phyloP scores from a whole-genome alignment of 176 grass and related monocot genomes.

The Zea luxurians region DNA sequence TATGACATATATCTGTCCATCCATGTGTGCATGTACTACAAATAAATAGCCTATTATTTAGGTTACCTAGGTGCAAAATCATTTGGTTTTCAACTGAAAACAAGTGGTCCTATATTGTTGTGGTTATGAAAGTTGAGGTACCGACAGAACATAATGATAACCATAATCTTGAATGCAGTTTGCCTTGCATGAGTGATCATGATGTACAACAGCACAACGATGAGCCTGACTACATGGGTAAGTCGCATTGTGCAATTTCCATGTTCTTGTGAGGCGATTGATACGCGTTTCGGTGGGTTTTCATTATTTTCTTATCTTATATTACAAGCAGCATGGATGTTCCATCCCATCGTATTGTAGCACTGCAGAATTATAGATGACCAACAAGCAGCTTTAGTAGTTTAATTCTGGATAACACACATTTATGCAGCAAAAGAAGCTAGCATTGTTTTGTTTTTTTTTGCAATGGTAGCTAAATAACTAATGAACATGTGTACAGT shows the following conservation, averaged over 20 bases:
- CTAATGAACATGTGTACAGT: slow-evolving; percentile 10
- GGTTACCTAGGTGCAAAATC: background rate
- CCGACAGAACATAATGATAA: slow-evolving; percentile 27
- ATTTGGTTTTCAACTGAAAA: background rate
- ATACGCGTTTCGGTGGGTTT: too few relatives aligned
- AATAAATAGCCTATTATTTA: too few relatives aligned
- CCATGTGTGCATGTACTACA: too few relatives aligned
- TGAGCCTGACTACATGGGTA: too few relatives aligned
- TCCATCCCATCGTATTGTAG: background rate
- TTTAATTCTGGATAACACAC: too few relatives aligned
- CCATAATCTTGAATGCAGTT: slow-evolving; percentile 48
- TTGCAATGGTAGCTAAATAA: background rate
- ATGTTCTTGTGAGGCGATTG: too few relatives aligned
- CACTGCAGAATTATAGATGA: background rate
- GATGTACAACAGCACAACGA: too few relatives aligned
- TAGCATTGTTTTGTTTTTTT: background rate
- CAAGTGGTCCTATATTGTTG: background rate
- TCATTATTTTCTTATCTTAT: too few relatives aligned
- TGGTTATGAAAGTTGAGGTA: slow-evolving; percentile 2
- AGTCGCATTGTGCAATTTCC: too few relatives aligned
- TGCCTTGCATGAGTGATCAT: too few relatives aligned
- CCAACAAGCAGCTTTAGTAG: background rate
- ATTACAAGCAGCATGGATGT: background rate
- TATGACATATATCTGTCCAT: too few relatives aligned
- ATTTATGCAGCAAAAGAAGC: too few relatives aligned